Conservation (phyloP, 2,329 filamentous ascomycete genomes). For the Cercospora sp. region DNA sequence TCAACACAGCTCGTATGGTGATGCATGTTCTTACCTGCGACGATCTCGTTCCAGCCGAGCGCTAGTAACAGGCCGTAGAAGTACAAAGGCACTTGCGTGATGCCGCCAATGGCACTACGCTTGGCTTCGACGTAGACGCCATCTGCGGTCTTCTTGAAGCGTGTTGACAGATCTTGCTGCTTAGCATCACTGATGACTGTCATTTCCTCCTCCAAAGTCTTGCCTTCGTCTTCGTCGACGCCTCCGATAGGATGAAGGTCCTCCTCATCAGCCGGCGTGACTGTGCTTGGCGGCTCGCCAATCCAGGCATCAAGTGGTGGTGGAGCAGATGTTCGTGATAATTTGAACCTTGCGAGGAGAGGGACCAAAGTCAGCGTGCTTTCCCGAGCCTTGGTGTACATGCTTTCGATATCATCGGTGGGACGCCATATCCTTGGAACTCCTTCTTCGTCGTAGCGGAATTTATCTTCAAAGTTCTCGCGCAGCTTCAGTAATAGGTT, state of each 20-base stretch:
- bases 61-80: slow-evolving; percentile 89
- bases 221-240: slow-evolving; percentile 83
- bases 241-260: slow-evolving; percentile 87
- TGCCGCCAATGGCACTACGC: slow-evolving; percentile 90
- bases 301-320: slow-evolving; percentile 86
- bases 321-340: slow-evolving; percentile 70
- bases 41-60: slow-evolving; percentile 97
- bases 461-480: slow-evolving; percentile 99
- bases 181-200: slow-evolving; percentile 89
- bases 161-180: slow-evolving; percentile 83
- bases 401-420: slow-evolving; percentile 92
- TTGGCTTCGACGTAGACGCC: slow-evolving; percentile 98
- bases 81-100: slow-evolving; percentile 90
- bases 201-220: slow-evolving; percentile 94
- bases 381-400: slow-evolving; percentile 89
- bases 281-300: slow-evolving; percentile 71
- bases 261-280: slow-evolving; percentile 82
- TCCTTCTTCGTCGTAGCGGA: slow-evolving; percentile 92
- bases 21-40: slow-evolving; percentile 70
- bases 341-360: slow-evolving; percentile 78
- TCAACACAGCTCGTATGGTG: neutral
- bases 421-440: slow-evolving; percentile 97
- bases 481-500: slow-evolving; percentile 93
- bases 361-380: slow-evolving; percentile 90
- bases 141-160: slow-evolving; percentile 98